phyloP scores from a whole-genome alignment of 352 stramenopile species.

The Pythium brassicae region DNA sequence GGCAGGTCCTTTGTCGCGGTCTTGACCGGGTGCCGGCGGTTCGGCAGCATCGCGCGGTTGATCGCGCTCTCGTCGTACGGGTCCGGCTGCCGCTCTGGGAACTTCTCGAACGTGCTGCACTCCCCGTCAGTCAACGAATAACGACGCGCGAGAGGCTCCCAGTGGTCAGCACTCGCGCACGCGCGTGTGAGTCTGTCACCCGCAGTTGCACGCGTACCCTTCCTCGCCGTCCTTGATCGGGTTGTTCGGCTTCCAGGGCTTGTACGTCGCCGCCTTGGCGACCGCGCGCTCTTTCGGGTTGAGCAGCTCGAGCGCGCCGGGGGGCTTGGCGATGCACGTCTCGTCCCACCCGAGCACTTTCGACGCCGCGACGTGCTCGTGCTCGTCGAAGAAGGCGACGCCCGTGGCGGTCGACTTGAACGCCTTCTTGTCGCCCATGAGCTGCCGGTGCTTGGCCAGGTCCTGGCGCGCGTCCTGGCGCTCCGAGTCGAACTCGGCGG shows the following conservation, averaged over 20 bases:
- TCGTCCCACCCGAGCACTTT: constrained; percentile 66
- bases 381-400: constrained; percentile 70
- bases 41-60: constrained; percentile 68
- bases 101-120: constrained; percentile 58
- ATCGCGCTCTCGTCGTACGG: constrained; percentile 73
- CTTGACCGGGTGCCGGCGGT: constrained; percentile 64
- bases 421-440: constrained; percentile 63
- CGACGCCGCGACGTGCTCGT: constrained; percentile 65
- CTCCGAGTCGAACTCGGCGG: constrained; percentile 65
- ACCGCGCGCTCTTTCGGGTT: constrained; percentile 68
- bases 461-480: constrained; percentile 23
- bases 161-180: neutral
- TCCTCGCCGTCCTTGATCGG: constrained; percentile 57
- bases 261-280: constrained; percentile 47
- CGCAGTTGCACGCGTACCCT: constrained; percentile 20
- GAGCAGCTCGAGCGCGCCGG: constrained; percentile 55
- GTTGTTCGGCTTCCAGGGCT: constrained; percentile 67
- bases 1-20: constrained; percentile 56
- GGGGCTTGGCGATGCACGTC: constrained; percentile 50
- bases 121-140: neutral
- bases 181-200: too few relatives aligned
- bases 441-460: constrained; percentile 34
- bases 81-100: constrained; percentile 55
- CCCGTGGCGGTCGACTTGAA: constrained; percentile 67
- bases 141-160: neutral